Evolutionary conservation across 768 basidiomycete genomes (phyloP), one percentile per base, ranked within the genome.

Genomic region (Termitomyces bulborhizus): DNA sequence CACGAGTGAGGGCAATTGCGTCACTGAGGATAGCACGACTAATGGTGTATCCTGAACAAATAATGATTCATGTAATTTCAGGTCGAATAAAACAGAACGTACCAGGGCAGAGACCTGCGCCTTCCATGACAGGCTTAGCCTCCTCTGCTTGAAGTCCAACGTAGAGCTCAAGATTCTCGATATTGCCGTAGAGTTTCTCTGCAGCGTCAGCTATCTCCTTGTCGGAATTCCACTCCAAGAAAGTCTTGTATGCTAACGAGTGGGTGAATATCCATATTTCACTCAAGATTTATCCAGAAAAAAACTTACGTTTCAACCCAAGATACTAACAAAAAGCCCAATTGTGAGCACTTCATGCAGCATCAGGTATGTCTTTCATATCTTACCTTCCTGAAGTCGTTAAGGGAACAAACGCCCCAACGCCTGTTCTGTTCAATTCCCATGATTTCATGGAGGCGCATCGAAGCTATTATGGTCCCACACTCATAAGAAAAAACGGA

Each of bases 61-160:
- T 48, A 18, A 32, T 42, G 1, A 42, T 21, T 52, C 7, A 31
- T 16, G 13, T 26, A 3, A 15, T n/a, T 18, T 13, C 1, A 13
- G 18, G 11, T 9, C 9, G 15, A 6, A 37, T 2, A 29, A 43
- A 34, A n/a, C 24, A 15, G 29, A 21, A 57, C 72, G 50, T 62
- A 84, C 89, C 85, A 58, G 91, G 90, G 70, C 91, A 93, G 52
- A 93, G 78, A 53, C 91, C 91, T 51, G 91, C 88, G 49, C 91
- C 91, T 0, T 84, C 83, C 21, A 85, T 76, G 37, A 90, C 72
- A 12, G 82, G 85, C 65, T 92, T 93, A 1, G 84, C 71, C 57
- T 87, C 82, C 63, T 91, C 89, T 0, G 88, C 90, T 61, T 90
- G 86, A 24, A 92, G 73, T 47, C 90, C 87, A 46, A 86, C 85